These are phyloP conservation scores for Acanthamoeba healyi DNA, from an alignment of 208 protist genomes.

Conservation along the genomic window DNA sequence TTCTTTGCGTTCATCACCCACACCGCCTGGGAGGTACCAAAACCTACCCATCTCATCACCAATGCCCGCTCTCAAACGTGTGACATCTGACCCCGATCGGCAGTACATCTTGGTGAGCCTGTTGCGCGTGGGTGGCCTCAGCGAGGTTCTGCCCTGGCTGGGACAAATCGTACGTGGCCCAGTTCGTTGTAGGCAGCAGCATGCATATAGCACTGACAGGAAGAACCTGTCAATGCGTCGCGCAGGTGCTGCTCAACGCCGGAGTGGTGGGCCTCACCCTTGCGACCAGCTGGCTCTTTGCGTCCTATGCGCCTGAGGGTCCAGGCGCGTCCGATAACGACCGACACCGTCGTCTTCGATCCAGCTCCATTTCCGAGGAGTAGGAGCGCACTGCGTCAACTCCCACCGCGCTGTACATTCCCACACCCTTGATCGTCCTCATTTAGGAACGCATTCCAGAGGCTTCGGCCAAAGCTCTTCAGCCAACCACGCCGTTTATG, in stretches of 20 bases:
- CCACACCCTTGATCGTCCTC: no score
- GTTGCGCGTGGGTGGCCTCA: background rate
- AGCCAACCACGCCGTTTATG: no score
- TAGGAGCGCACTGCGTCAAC: no score
- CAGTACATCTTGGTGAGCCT: slow-evolving; percentile 12
- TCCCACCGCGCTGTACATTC: no score
- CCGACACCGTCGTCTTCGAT: background rate
- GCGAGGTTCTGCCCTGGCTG: background rate
- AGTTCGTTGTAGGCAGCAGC: background rate
- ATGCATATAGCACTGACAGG: background rate
- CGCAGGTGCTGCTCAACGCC: background rate
- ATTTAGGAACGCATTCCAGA: no score
- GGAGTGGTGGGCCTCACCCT: background rate
- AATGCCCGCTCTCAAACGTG: no score
- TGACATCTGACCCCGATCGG: background rate
- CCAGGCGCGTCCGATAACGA: background rate
- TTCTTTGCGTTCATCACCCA: slow-evolving; percentile 25
- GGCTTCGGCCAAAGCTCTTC: no score
- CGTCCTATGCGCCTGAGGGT: background rate
- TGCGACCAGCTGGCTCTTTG: background rate
- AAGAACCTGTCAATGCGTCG: background rate
- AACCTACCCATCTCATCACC: no score
- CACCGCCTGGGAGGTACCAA: background rate
- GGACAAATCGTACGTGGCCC: background rate
- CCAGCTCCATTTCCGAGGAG: background rate